phyloP scores from a whole-genome alignment of 352 stramenopile species.

The Thalassiosira exigua region DNA sequence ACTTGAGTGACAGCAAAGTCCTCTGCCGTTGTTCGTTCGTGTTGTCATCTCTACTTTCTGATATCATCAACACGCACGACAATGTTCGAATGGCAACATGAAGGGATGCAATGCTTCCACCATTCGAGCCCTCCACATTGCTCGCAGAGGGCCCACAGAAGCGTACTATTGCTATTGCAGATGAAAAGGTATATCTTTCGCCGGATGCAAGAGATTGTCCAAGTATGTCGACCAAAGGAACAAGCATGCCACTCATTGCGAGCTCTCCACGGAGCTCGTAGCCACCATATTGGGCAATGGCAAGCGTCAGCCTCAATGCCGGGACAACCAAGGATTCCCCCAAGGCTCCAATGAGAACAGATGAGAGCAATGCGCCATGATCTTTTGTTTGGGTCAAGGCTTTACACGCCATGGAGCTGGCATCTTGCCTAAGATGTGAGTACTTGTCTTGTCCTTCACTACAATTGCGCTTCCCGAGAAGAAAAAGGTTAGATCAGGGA shows the following conservation, averaged over 20 bases:
- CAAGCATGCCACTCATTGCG: slow-evolving; percentile 67
- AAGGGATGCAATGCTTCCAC: slow-evolving; percentile 57
- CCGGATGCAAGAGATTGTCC: slow-evolving; percentile 55
- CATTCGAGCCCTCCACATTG: slow-evolving; percentile 25
- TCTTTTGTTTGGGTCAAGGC: slow-evolving; percentile 54
- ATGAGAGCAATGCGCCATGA: slow-evolving; percentile 59
- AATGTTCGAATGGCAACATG: slow-evolving; percentile 63
- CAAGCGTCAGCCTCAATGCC: slow-evolving; percentile 68
- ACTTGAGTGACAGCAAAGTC: slow-evolving; percentile 66
- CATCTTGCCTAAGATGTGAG: slow-evolving; percentile 56
- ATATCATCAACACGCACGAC: slow-evolving; percentile 66
- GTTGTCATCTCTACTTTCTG: slow-evolving; percentile 32
- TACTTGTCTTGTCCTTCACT: slow-evolving; percentile 54
- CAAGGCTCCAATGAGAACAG: slow-evolving; percentile 76
- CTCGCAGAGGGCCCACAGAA: slow-evolving; percentile 71
- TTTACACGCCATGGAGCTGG: slow-evolving; percentile 69
- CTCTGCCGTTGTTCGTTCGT: slow-evolving; percentile 45
- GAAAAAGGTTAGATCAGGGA: too few relatives aligned
- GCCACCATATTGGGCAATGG: slow-evolving; percentile 70
- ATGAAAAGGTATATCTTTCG: slow-evolving; percentile 71
- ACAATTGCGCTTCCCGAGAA: neutral
- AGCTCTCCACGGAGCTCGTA: slow-evolving; percentile 72
- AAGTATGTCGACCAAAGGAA: slow-evolving; percentile 76
- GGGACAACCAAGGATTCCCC: slow-evolving; percentile 64
- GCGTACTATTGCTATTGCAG: slow-evolving; percentile 61